Evolutionary conservation across 2,329 filamentous ascomycete genomes (phyloP), one percentile per base, ranked within the genome.

Genomic region (Aspergillus sp.): DNA sequence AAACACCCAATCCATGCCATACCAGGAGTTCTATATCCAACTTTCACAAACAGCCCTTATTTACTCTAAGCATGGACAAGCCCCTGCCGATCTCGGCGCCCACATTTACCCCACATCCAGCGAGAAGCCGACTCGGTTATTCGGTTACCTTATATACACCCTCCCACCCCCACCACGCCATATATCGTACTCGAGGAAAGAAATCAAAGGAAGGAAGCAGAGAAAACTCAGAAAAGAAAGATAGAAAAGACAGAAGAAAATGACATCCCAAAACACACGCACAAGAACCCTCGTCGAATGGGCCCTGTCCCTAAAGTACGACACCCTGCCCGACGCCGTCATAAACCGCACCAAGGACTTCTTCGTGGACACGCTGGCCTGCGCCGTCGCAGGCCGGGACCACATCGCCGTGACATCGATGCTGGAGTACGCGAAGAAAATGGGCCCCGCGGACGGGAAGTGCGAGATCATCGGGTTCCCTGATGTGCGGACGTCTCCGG

Each of bases 271-370:
- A 12, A 23, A 9, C 17, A 48, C 25, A 17, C 45, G 45, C 23
- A 48, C 45, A 4, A 27, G 23, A 3, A 15, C 23, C 27, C 45
- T 48, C n/a, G 45, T 21, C 15, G 17, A 35, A 14, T 48, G 45
- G 45, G 45, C 45, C 15, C 8, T 27, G 8, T 8, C 27, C 27
- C 39, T 43, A 2, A 12, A 8, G 7, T 52, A 33, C 25, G n/a
- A 19, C 14, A 35, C 43, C 17, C 37, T 52, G 0, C 49, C 49
- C 7, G 9, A 9, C 2, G 4, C 23, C 39, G 68, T 68, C 2
- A 51, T 72, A 21, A 55, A 70, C 46, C 67, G 69, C 17, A 72
- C 70, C 6, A 71, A 70, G 39, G 69, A 70, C 43, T 67, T 72
- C 35, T 72, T 72, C 51, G 44, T 70, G 11, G 70, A 72, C 50